Base-by-base conservation (phyloP, 176 grass and related monocot genomes). In the Eleusine coracana region DNA sequence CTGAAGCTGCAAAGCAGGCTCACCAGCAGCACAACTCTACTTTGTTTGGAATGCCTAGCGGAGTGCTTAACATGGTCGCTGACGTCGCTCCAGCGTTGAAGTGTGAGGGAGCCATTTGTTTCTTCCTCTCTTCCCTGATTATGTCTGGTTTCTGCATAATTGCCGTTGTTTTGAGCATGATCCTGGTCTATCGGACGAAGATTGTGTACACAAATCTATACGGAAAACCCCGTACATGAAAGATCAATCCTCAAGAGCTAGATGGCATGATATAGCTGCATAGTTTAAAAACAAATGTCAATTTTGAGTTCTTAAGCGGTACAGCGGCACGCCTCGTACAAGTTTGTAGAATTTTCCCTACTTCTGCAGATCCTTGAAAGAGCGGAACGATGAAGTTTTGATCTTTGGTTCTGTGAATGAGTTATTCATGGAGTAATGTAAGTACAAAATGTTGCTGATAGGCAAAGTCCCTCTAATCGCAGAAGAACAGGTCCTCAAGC, bases 141-240 rank as follows among this genome's bases (percentile, higher is more conserved):
- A 97, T 97, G 94, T 89, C 92, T 3, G 86, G 92, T 31, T 94
- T 97, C 77, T 97, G 94, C 70, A 31, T 94, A 55, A 56, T 97
- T 36, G 94, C 94, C 16, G 80, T 77, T 18, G 74, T 80, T 28
- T 67, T 97, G 76, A 97, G 87, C 77, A 71, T 92, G 77, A 88
- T 92, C 64, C 80, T 97, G 20, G 87, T 97, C 29, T 56, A 82
- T 51, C 77, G 94, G 68, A 97, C 94, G 11, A 97, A 92, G 70
- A 87, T 84, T 17, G 94, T 97, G 5, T 97, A 97, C 78, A 83
- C 78, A 1, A 82, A 77, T 82, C 70, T 97, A 7, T 97, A 97
- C 4, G 88, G 92, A 15, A 90, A 68, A 7, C 40, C 79, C 2
- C 42, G 23, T n/a, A 40, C 82, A 70, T 80, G 86, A 78, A 68